Evolutionary conservation across 345 rosid genomes (phyloP).

Genomic region (Heritiera littoralis): DNA sequence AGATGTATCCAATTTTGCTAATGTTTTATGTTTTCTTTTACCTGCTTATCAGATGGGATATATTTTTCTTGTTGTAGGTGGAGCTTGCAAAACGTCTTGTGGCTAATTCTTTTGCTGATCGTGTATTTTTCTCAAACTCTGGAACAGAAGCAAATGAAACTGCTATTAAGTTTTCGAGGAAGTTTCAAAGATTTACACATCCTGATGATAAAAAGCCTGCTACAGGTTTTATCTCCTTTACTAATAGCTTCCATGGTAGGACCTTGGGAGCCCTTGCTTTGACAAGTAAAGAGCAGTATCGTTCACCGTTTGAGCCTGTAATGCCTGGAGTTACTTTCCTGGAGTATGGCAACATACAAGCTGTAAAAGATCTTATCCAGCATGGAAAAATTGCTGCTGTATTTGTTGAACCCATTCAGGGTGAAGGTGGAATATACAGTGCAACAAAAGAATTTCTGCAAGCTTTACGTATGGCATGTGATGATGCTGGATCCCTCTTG

Average conservation of each 20-base stretch:
- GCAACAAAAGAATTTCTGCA: slow-evolving; percentile 32
- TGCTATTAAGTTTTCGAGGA: slow-evolving; percentile 85
- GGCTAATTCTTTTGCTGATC: slow-evolving; percentile 74
- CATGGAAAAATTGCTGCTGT: slow-evolving; percentile 76
- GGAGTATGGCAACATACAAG: slow-evolving; percentile 73
- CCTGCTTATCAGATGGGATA: not conserved
- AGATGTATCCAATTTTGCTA: not conserved
- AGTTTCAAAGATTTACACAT: slow-evolving; percentile 63
- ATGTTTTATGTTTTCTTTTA: not conserved
- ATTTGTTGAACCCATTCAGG: slow-evolving; percentile 90
- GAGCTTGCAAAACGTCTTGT: slow-evolving; percentile 81
- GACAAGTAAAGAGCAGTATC: slow-evolving; percentile 86
- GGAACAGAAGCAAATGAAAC: slow-evolving; percentile 97
- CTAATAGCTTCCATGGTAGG: slow-evolving; percentile 88
- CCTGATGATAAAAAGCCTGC: slow-evolving; percentile 56
- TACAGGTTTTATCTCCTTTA: slow-evolving; percentile 64
- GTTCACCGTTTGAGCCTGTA: slow-evolving; percentile 85
- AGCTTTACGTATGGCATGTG: slow-evolving; percentile 57
- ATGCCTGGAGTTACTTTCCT: slow-evolving; percentile 93
- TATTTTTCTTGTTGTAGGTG: slow-evolving; percentile 38
- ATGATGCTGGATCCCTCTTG: slow-evolving; percentile 73
- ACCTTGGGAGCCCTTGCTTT: slow-evolving; percentile 92
- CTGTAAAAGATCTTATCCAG: slow-evolving; percentile 50
- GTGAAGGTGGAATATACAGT: slow-evolving; percentile 87
- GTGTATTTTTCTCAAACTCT: slow-evolving; percentile 78